A percentile compares a stretch with the other conserved stretches of the same genome.
phyloP scores from a whole-genome alignment of 2,329 filamentous ascomycete species.

The Ampelomyces quisqualis region DNA sequence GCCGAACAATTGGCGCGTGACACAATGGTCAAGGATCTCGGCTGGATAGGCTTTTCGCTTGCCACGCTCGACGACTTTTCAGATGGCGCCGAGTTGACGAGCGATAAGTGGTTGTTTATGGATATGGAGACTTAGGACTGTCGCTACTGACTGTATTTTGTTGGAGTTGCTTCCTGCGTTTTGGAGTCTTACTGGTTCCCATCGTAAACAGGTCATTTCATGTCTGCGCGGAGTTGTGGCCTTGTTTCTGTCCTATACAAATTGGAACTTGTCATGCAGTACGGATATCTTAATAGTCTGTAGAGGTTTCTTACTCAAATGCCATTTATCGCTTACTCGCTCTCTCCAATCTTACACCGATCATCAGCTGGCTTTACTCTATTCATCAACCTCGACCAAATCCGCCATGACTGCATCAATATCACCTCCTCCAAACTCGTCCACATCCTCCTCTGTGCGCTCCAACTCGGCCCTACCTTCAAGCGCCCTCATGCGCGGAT shows the following conservation, averaged over 20 bases:
- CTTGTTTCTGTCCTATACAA: not conserved
- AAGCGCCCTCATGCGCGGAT: slow-evolving; percentile 42
- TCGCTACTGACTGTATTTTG: not conserved
- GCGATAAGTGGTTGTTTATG: slow-evolving; percentile 80
- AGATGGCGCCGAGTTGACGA: slow-evolving; percentile 59
- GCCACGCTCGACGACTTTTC: slow-evolving; percentile 78
- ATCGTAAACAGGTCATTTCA: not conserved
- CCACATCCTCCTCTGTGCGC: slow-evolving; percentile 23
- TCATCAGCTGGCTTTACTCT: slow-evolving; percentile 3
- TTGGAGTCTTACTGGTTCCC: too few relatives aligned
- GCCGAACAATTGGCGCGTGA: slow-evolving; percentile 63
- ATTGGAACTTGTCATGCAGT: not conserved
- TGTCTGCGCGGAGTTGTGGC: not conserved
- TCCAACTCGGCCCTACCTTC: slow-evolving; percentile 35
- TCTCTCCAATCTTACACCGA: not conserved
- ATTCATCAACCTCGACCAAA: slow-evolving; percentile 20
- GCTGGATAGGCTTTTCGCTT: slow-evolving; percentile 90
- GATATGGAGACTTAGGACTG: slow-evolving; percentile 71
- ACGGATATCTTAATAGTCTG: too few relatives aligned
- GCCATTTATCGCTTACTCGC: not conserved
- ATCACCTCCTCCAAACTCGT: slow-evolving; percentile 40
- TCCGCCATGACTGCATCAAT: slow-evolving; percentile 43
- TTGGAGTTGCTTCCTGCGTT: not conserved
- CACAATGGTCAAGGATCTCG: slow-evolving; percentile 74
- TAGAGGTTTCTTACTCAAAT: not conserved